Evolutionary conservation across 2,329 filamentous ascomycete genomes (phyloP), one percentile per base, ranked within the genome.

Genomic region (Fusarium bactridioides): DNA sequence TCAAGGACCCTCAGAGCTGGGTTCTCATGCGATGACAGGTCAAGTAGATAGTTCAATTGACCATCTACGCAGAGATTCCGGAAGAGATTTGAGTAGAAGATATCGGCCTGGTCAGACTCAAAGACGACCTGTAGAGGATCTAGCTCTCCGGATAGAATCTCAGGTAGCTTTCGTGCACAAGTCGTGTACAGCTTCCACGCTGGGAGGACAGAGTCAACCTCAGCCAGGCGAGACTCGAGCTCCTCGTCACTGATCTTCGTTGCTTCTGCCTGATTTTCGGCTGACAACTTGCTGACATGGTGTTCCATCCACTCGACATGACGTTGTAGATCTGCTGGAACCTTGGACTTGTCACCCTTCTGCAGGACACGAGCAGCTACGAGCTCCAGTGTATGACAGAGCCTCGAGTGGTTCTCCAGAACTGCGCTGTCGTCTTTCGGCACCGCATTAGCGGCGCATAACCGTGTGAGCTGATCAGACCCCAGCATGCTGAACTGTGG

Each of bases 291-390:
- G 19, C 51, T 47, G 6, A 64, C 53, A n/a, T 67, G 60, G 8
- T 67, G 47, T 5, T 43, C 61, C 53, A 67, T 59, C 64, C 61
- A 67, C 19, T 37, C 29, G 3, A 67, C 35, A 35, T 67, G 53
- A 11, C 53, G 61, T 3, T 37, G 23, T 10, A 67, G 13, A 1
- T 53, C 38, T n/a, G 13, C n/a, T 6, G 59, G 53, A 15, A 63
- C 5, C 11, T 7, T 44, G 4, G 29, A 18, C 4, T 9, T 48
- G 4, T 64, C n/a, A 3, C 44, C 25, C 4, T 18, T 10, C n/a
- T 58, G 53, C 23, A 56, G 10, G 3, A 25, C 21, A 13, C 61
- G 33, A 13, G 31, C n/a, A 31, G 61, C 33, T 25, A 47, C 61
- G 2, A 64, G 4, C 13, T 67, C 43, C 0, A 67, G 35, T 3